Conservation (phyloP, 371 early-diverging fungal genomes). For the Quaeritorhiza haematococci region DNA sequence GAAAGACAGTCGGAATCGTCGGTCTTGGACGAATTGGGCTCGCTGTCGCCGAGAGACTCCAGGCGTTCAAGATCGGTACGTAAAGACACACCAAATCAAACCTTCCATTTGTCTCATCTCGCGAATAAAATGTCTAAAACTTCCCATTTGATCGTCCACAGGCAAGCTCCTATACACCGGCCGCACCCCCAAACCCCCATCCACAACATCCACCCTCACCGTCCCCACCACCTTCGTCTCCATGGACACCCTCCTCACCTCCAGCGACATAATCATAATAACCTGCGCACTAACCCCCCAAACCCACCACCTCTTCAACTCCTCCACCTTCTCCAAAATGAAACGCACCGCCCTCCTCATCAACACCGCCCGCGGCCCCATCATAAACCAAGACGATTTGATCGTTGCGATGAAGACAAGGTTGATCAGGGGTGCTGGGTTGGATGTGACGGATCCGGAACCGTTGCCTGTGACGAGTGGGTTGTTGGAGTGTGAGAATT, state of each 20-base stretch:
- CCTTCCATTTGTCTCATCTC: neutral
- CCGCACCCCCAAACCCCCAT: slow-evolving; percentile 10
- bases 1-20: slow-evolving; percentile 77
- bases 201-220: too few species aligned
- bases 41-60: slow-evolving; percentile 65
- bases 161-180: slow-evolving; percentile 11
- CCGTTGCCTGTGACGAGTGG: slow-evolving; percentile 63
- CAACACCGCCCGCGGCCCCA: slow-evolving; percentile 76
- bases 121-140: neutral
- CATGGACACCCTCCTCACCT: slow-evolving; percentile 49
- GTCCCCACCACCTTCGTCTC: neutral
- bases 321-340: slow-evolving; percentile 62
- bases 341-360: slow-evolving; percentile 66
- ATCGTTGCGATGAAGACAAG: slow-evolving; percentile 62
- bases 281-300: slow-evolving; percentile 67
- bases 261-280: slow-evolving; percentile 68
- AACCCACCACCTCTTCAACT: slow-evolving; percentile 69
- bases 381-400: slow-evolving; percentile 72
- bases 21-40: slow-evolving; percentile 82
- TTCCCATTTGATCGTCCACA: too few species aligned
- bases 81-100: slow-evolving; percentile 7
- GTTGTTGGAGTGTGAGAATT: slow-evolving; percentile 57
- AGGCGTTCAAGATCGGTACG: slow-evolving; percentile 66
- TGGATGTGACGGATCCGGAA: slow-evolving; percentile 87
- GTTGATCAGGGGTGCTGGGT: slow-evolving; percentile 55